A percentile compares a stretch with the other conserved stretches of the same genome.
Conservation (phyloP, 768 basidiomycete genomes). For the Sporobolomyces pararoseus region DNA sequence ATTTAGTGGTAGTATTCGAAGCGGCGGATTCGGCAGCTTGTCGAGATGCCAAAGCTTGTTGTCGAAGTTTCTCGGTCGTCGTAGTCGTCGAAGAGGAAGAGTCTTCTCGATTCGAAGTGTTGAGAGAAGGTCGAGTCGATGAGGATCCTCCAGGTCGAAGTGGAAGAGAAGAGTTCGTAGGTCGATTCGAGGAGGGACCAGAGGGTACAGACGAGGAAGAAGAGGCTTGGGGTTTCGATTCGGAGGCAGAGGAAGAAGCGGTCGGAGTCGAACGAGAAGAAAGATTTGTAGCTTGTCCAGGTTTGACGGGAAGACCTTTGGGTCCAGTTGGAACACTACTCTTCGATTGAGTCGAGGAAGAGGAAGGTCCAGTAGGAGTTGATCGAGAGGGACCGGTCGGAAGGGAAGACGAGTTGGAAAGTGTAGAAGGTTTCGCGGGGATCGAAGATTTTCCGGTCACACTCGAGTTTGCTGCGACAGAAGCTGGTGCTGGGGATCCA, state of each 20-base stretch:
- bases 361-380: not conserved
- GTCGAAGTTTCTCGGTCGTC: constrained; percentile 23
- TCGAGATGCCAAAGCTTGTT: constrained; percentile 27
- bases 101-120: not conserved
- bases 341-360: no score
- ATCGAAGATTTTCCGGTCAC: not conserved
- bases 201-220: no score
- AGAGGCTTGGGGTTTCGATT: no score
- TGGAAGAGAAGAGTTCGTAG: not conserved
- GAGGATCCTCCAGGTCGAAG: constrained; percentile 4
- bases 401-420: not conserved
- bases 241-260: not conserved
- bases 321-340: constrained; percentile 14
- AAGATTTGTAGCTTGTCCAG: not conserved
- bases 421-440: not conserved
- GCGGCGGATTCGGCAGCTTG: not conserved
- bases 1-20: not conserved
- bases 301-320: constrained; percentile 13
- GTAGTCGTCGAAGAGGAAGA: not conserved
- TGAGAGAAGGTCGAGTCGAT: not conserved
- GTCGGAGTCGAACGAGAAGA: not conserved
- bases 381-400: constrained; percentile 1
- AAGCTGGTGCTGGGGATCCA: not conserved
- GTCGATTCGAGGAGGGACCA: not conserved
- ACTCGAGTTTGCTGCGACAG: no score